phyloP scores from a whole-genome alignment of 2,329 filamentous ascomycete species.

The Colletotrichum sp. region DNA sequence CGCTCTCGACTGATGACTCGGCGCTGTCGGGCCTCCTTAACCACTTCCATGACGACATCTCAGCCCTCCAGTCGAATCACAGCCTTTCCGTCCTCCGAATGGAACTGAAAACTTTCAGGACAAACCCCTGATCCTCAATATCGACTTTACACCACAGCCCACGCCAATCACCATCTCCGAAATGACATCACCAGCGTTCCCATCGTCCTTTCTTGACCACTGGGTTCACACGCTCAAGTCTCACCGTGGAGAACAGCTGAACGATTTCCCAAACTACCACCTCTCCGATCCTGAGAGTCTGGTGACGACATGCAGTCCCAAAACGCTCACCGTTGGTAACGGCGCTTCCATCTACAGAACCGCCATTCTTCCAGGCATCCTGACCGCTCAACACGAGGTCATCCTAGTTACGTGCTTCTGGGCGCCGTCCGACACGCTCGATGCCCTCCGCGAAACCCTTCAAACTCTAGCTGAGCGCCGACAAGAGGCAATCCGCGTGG shows the following conservation, averaged over 20 bases:
- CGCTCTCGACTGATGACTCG: neutral
- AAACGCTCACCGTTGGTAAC: constrained; percentile 60
- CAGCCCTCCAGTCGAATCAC: neutral
- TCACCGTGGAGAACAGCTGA: constrained; percentile 35
- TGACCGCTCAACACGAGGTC: constrained; percentile 65
- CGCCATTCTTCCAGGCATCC: constrained; percentile 65
- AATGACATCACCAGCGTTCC: constrained; percentile 31
- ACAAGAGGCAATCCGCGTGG: constrained; percentile 41
- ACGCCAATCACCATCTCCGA: neutral
- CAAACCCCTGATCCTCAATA: constrained; percentile 3
- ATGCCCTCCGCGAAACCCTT: constrained; percentile 62
- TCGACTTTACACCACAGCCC: neutral
- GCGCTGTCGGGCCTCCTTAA: neutral
- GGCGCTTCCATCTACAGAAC: constrained; percentile 61
- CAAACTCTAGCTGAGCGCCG: constrained; percentile 57
- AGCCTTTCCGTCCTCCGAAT: neutral
- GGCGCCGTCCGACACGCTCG: constrained; percentile 68
- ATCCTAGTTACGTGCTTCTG: constrained; percentile 86
- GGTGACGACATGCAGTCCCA: constrained; percentile 51
- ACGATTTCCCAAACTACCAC: constrained; percentile 56
- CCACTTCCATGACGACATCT: constrained; percentile 10
- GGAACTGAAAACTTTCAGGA: neutral
- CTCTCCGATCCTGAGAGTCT: constrained; percentile 48
- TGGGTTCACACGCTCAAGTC: constrained; percentile 31
- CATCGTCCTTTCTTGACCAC: constrained; percentile 39